Conservation (phyloP, 192 early-diverging fungal genomes). For the Dispira parvispora region DNA sequence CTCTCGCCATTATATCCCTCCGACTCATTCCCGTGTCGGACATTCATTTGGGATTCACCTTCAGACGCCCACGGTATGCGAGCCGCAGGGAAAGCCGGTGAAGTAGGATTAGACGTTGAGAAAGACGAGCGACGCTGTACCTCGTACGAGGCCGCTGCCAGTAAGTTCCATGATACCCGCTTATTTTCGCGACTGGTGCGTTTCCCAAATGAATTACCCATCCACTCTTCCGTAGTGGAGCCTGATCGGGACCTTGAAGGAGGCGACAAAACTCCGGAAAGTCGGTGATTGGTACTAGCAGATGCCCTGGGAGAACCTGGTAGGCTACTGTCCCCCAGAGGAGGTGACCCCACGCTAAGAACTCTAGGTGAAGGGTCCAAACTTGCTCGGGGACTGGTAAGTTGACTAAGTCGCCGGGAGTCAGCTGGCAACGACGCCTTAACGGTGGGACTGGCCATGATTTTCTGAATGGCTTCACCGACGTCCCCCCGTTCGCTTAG, state of each 20-base stretch:
- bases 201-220: neutral
- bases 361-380: neutral
- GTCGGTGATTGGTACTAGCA: no score
- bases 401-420: neutral
- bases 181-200: neutral
- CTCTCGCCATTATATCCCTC: neutral
- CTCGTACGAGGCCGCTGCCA: neutral
- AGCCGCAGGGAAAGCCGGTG: neutral
- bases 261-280: neutral
- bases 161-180: constrained; percentile 2
- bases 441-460: neutral
- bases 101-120: neutral
- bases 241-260: neutral
- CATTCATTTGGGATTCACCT: neutral
- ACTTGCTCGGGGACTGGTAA: neutral
- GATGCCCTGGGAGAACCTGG: neutral
- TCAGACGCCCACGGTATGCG: neutral
- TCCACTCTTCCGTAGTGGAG: neutral
- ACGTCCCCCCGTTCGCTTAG: neutral
- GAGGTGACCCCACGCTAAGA: neutral
- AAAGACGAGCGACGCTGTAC: neutral
- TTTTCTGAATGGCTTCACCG: neutral
- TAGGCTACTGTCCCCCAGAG: neutral
- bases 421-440: neutral
- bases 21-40: neutral